These are phyloP conservation scores for Fusarium beomiforme DNA, from an alignment of 2,329 filamentous ascomycete genomes.

Conservation along the genomic window DNA sequence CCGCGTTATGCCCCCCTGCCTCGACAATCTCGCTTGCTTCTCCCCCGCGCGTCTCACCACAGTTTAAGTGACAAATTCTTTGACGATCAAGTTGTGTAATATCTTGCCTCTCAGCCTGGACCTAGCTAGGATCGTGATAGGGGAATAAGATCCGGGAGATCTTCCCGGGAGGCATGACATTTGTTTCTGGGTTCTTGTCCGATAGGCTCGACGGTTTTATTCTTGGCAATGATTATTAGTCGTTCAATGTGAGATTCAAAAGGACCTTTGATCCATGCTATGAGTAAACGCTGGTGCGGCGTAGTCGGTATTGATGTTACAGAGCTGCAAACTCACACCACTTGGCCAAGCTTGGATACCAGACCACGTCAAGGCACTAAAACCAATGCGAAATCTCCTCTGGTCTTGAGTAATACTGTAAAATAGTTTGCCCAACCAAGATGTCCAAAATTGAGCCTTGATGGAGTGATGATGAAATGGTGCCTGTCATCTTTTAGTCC, in stretches of 20 bases:
- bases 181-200: too few relatives aligned
- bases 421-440: neutral
- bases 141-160: conserved; percentile 28
- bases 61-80: conserved; percentile 21
- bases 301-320: neutral
- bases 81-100: conserved; percentile 31
- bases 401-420: accelerated
- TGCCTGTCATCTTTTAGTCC: neutral
- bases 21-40: conserved; percentile 38
- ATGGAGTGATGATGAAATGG: too few relatives aligned
- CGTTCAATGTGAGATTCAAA: neutral
- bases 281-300: neutral
- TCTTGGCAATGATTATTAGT: neutral
- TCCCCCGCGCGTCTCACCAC: conserved; percentile 4
- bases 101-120: neutral
- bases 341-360: neutral
- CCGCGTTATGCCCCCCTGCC: conserved; percentile 29
- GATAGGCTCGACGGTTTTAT: conserved; percentile 1
- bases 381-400: too few relatives aligned
- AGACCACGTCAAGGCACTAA: neutral
- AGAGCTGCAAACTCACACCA: conserved; percentile 8
- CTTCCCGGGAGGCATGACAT: conserved; percentile 24
- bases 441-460: too few relatives aligned
- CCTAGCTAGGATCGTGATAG: conserved; percentile 14
- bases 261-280: neutral